Evolutionary conservation across 2,329 filamentous ascomycete species (phyloP), one percentile per base, ranked within the genome.

Genomic region (Trichoderma polysporum): DNA sequence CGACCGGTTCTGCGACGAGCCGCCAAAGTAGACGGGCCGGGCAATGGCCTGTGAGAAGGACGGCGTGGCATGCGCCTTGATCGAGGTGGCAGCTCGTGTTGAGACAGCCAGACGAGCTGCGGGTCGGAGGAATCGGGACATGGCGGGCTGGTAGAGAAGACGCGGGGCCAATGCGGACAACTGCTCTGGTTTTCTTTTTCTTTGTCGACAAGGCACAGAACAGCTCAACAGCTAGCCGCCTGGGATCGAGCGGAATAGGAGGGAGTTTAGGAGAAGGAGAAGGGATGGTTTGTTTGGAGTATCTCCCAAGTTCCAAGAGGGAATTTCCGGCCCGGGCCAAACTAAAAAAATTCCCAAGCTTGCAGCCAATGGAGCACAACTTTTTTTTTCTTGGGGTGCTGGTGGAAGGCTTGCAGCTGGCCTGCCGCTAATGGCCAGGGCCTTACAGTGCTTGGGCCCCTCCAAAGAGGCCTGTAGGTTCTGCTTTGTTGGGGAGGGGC

Each of bases 61-160:
- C 58, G 80, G 74, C 73, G 74, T 70, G 73, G 76, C 70, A 64
- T 77, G 73, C 68, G 76, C 70, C 70, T 71, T 75, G 69, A 75
- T 72, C 35, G 50, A 56, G 65, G 77, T 71, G 69, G 78, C 69
- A 66, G 75, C 75, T 72, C 79, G 78, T 68, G 80, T 79, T 66
- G 81, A 79, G 70, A 79, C 76, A 72, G 82, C 82, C 76, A 84
- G 76, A 71, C 82, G 80, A 75, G 81, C 78, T 70, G 82, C 82
- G 68, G 83, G 83, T 76, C 82, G 83, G 73, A 85, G 81, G 73
- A 83, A 79, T 74, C 83, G 82, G 74, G 83, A 84, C 83, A 85
- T 84, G 74, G 50, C 60, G 60, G 60, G 49, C 37, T 41, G 50
- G 17, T 4, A 22, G 22, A n/a, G 17, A n/a, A 22, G 25, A 19